phyloP scores from a whole-genome alignment of 768 basidiomycete species.

The Suillus weaverae region DNA sequence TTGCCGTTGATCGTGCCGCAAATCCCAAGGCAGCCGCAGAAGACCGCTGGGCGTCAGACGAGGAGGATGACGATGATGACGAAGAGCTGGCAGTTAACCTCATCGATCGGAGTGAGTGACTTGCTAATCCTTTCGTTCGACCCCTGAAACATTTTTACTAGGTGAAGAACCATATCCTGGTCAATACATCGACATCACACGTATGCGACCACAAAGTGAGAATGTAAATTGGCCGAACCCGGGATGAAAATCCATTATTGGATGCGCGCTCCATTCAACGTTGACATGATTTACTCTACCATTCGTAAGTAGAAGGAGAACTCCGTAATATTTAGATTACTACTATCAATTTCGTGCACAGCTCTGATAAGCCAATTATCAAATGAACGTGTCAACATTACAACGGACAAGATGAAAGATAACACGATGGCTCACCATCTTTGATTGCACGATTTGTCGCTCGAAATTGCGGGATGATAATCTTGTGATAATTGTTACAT shows the following conservation, averaged over 20 bases:
- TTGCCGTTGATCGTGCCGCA: slow-evolving; percentile 66
- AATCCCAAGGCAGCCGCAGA: slow-evolving; percentile 56
- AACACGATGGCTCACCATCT: background rate
- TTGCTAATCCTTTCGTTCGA: slow-evolving; percentile 7
- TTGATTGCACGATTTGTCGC: background rate
- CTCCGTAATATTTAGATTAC: background rate
- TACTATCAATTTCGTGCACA: slow-evolving; percentile 7
- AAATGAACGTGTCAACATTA: slow-evolving; percentile 1
- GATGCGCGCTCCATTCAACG: background rate
- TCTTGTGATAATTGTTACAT: background rate
- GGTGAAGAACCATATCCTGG: slow-evolving; percentile 72
- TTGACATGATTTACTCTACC: background rate
- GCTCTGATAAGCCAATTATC: slow-evolving; percentile 4
- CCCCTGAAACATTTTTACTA: slow-evolving; percentile 29
- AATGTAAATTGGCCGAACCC: slow-evolving; percentile 74
- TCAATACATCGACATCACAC: slow-evolving; percentile 74
- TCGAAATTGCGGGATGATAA: background rate
- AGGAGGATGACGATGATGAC: slow-evolving; percentile 54
- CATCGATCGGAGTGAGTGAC: slow-evolving; percentile 67
- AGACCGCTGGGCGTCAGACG: slow-evolving; percentile 65
- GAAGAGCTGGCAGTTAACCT: slow-evolving; percentile 54
- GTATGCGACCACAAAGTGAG: slow-evolving; percentile 54
- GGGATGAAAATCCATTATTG: slow-evolving; percentile 33
- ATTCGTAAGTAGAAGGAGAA: background rate
- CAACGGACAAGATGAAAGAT: background rate